phyloP scores from a whole-genome alignment of 805 yeast species.

The Sporopachydermia quercuum region DNA sequence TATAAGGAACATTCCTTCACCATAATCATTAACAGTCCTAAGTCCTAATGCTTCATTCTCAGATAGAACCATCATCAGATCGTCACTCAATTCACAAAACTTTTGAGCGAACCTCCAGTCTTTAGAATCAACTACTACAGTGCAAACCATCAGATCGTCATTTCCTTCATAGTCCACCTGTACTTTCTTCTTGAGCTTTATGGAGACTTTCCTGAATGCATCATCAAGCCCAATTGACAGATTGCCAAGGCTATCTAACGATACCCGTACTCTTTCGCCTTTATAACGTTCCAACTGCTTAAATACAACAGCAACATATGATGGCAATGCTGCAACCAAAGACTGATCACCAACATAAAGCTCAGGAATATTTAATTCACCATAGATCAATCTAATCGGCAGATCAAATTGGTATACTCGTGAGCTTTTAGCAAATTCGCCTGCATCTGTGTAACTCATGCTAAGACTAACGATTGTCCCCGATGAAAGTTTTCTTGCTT shows the following conservation, averaged over 20 bases:
- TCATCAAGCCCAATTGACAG: conserved; percentile 1
- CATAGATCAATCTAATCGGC: background rate
- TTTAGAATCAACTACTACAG: conserved; percentile 34
- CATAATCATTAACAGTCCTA: conserved; percentile 46
- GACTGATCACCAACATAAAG: background rate
- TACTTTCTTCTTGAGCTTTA: conserved; percentile 3
- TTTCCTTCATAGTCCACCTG: conserved; percentile 16
- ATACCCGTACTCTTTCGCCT: background rate
- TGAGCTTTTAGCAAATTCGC: background rate
- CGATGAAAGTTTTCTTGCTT: background rate
- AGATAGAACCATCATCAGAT: conserved; percentile 42
- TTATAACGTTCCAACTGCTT: background rate
- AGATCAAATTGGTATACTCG: background rate
- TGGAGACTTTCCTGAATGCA: background rate
- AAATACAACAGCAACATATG: background rate
- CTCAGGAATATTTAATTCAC: background rate
- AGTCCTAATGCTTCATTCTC: conserved; percentile 45
- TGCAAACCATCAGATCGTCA: conserved; percentile 14
- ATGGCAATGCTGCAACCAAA: background rate
- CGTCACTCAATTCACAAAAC: conserved; percentile 45
- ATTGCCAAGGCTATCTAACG: background rate
- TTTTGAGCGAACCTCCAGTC: conserved; percentile 59
- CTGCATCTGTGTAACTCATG: background rate
- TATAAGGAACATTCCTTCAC: conserved; percentile 25
- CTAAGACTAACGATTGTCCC: background rate